Evolutionary conservation across 2,329 filamentous ascomycete species (phyloP).

Genomic region (Arachnomyces sp.): DNA sequence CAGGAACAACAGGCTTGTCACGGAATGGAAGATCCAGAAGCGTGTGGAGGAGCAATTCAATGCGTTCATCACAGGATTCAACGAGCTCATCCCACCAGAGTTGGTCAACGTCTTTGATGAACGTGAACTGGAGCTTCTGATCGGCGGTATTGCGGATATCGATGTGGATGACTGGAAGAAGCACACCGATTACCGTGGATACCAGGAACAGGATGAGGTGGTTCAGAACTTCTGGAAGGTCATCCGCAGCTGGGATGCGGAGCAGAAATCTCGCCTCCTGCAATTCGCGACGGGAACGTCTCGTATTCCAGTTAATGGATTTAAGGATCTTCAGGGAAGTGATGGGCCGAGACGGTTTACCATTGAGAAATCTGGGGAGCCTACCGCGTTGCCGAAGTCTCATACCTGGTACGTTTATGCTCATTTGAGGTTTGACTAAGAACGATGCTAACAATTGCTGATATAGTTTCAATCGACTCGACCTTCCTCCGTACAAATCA

Average conservation of each 20-base stretch:
- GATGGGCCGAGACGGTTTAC: slow-evolving; percentile 93
- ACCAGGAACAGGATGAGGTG: slow-evolving; percentile 95
- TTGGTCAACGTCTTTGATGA: slow-evolving; percentile 98
- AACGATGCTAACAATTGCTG: slow-evolving; percentile 17
- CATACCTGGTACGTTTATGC: slow-evolving; percentile 77
- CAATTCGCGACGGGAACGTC: slow-evolving; percentile 98
- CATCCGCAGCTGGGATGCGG: slow-evolving; percentile 92
- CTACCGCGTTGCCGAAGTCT: slow-evolving; percentile 85
- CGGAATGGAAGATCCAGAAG: slow-evolving; percentile 98
- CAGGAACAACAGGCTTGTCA: slow-evolving; percentile 64
- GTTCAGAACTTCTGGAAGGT: slow-evolving; percentile 98
- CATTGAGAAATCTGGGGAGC: slow-evolving; percentile 93
- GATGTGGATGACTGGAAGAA: slow-evolving; percentile 99
- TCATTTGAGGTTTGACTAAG: slow-evolving; percentile 1
- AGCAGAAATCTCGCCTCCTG: slow-evolving; percentile 91
- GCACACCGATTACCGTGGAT: slow-evolving; percentile 97
- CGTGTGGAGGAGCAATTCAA: slow-evolving; percentile 97
- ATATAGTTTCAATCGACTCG: slow-evolving; percentile 86
- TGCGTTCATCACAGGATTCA: slow-evolving; percentile 94
- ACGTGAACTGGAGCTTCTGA: slow-evolving; percentile 89
- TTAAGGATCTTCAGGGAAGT: slow-evolving; percentile 96
- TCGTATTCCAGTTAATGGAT: slow-evolving; percentile 96
- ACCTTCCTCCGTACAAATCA: slow-evolving; percentile 86
- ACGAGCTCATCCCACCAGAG: slow-evolving; percentile 92
- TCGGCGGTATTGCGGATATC: slow-evolving; percentile 98